Evolutionary conservation across 2,329 filamentous ascomycete species (phyloP), one percentile per base, ranked within the genome.

Genomic region (Monosporascus sp.): DNA sequence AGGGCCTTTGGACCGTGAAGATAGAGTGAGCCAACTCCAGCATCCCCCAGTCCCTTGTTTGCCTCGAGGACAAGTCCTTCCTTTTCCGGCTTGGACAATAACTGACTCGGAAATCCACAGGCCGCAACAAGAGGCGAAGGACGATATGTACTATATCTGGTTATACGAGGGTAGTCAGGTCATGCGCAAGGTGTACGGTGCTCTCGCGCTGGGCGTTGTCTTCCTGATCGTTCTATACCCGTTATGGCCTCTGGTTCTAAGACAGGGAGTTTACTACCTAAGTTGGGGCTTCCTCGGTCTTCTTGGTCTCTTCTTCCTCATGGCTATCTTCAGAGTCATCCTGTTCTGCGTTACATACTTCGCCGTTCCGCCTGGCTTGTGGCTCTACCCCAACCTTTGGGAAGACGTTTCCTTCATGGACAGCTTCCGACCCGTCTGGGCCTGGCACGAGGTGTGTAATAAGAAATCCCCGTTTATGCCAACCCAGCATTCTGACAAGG

Each of bases 381-480:
- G 94, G 94, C 80, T 99, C 45, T 99, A 93, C 74, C 94, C 94
- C 48, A 99, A 99, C 68, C 76, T 99, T 20, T 99, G 97, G 77
- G 94, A 99, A 71, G 94, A 99, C 68, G 94, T 99, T 27, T 96
- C 93, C 7, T 97, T 99, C 75, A 88, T 99, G 72, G 94, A 99
- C 70, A 95, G 89, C 66, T 99, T 99, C 81, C 87, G 87, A 67
- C 94, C 94, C 20, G 74, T 96, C 6, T 99, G 94, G 93, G 94
- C 90, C 55, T 99, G 94, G 94, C 94, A 99, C 71, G 92, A 96
- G 83, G 90, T 95, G 68, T 72, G 82, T 72, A 24, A 15, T 46
- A 24, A 5, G 11, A 27, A 48, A 20, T 60, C 62, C 50, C 17
- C 20, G 5, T 14, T 22, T 48, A 43, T 5, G 18, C 20, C 25